Base-by-base conservation (phyloP, 441 rosid species). In the Biscutella laevigata region DNA sequence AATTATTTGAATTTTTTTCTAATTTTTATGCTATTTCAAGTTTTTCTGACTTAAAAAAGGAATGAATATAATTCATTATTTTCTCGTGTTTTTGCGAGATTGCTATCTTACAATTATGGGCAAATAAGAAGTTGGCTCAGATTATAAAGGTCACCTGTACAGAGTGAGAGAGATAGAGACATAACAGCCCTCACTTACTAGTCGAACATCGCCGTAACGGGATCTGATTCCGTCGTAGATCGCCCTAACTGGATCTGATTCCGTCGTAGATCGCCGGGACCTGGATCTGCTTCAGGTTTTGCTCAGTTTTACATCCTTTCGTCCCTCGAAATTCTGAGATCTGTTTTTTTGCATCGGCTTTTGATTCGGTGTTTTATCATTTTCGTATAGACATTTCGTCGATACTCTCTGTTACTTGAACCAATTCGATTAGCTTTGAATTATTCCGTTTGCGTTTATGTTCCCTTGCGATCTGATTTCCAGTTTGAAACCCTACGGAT, bases 221-320 rank as follows among this genome's bases (percentile, higher is more conserved):
- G n/a, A n/a, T n/a, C n/a, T n/a, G n/a, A n/a, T n/a, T 17, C 20
- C 20, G 20, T 17, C 1, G 20, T 1, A 17, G 20, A 17, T 17
- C 20, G 20, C 20, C 20, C 20, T 17, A 17, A n/a, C 53, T 57
- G 45, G 64, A 65, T 65, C 69, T 65, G 53, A 28, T 41, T 41
- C 26, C 42, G 34, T 43, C 4, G 25, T 11, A 58, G 60, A 58
- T 51, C 59, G 5, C 32, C 2, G n/a, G 20, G 12, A 12, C 48
- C 59, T 58, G 64, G 59, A 65, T 65, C 64, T 65, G 48, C 35
- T 0, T 50, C 59, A 58, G 64, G 70, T 51, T 51, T 36, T 17
- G 54, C 49, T 44, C 46, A 17, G 20, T 17, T 10, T 29, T 28
- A 17, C 20, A 17, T 17, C 20, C 2, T 17, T 44, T 26, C 20